Evolutionary conservation across 768 basidiomycete species (phyloP).

Genomic region (Phaffia australis): DNA sequence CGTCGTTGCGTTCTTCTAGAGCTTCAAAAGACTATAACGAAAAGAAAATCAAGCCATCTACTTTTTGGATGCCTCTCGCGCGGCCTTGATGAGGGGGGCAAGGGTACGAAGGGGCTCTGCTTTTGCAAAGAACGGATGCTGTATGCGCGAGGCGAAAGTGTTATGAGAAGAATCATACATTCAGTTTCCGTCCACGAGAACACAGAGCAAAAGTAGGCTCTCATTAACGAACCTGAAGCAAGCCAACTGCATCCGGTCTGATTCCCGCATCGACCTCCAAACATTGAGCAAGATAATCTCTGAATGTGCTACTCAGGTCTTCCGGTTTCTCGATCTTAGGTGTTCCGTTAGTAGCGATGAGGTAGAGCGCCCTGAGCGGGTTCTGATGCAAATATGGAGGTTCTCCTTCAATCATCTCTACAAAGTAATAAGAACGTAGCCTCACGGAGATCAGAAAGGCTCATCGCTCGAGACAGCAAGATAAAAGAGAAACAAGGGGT

Average conservation of each 20-base stretch:
- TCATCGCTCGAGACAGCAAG: no score
- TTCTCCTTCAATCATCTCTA: constrained; percentile 98
- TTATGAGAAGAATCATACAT: no score
- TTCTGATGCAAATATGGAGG: constrained; percentile 95
- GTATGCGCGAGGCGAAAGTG: constrained; percentile 17
- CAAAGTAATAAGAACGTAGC: constrained; percentile 1
- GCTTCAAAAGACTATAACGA: no score
- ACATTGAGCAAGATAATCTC: constrained; percentile 75
- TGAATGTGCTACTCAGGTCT: constrained; percentile 61
- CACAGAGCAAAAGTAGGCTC: background rate
- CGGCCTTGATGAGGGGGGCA: constrained; percentile 82
- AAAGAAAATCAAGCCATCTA: background rate
- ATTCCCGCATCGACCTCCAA: constrained; percentile 93
- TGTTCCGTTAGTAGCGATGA: constrained; percentile 97
- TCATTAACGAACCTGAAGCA: constrained; percentile 51
- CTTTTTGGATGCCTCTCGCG: constrained; percentile 47
- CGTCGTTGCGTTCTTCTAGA: no score
- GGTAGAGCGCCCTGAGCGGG: constrained; percentile 87
- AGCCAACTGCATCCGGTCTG: constrained; percentile 70
- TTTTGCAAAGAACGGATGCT: constrained; percentile 81
- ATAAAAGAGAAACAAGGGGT: background rate
- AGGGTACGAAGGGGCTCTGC: constrained; percentile 78
- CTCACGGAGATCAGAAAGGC: background rate
- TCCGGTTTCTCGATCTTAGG: constrained; percentile 91
- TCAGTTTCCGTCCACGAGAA: background rate